Percentiles rank a stretch among this genome's conserved stretches.
Evolutionary conservation across 1,284 basidiomycete species (phyloP).

Genomic region (Gymnopus androsaceus): DNA sequence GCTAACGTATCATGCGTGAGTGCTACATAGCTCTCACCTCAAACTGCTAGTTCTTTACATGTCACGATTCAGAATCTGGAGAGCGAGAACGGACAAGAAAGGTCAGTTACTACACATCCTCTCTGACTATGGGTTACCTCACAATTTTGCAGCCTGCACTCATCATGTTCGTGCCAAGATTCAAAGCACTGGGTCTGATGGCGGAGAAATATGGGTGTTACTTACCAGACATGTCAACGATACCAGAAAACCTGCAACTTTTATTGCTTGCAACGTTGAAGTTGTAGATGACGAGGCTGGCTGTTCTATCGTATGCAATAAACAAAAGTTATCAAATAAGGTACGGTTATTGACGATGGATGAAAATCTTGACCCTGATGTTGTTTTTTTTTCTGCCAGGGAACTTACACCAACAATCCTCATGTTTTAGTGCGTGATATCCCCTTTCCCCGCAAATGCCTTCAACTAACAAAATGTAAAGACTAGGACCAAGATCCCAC

Average conservation of each 20-base stretch:
- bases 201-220: conserved; percentile 74
- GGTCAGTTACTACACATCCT: conserved; percentile 25
- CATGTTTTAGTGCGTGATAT: conserved; percentile 64
- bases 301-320: conserved; percentile 23
- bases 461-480: conserved; percentile 31
- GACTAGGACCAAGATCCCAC: conserved; percentile 34
- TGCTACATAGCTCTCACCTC: conserved; percentile 8
- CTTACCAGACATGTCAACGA: conserved; percentile 75
- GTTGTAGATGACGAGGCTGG: conserved; percentile 41
- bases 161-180: conserved; percentile 41
- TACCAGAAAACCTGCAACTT: conserved; percentile 61
- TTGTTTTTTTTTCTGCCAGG: conserved; percentile 38
- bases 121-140: not conserved
- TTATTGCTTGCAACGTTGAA: conserved; percentile 70
- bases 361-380: not conserved
- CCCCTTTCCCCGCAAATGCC: not conserved
- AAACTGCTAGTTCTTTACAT: not conserved
- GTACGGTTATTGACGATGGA: conserved; percentile 27
- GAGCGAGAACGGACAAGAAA: conserved; percentile 35
- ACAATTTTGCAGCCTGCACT: conserved; percentile 28
- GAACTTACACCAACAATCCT: conserved; percentile 77
- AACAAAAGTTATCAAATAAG: conserved; percentile 36
- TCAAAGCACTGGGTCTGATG: conserved; percentile 20
- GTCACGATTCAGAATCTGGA: conserved; percentile 54
- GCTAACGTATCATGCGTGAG: conserved; percentile 70